These are phyloP conservation scores for Volvariella volvacea DNA, from an alignment of 1,284 basidiomycete genomes.

Conservation along the genomic window DNA sequence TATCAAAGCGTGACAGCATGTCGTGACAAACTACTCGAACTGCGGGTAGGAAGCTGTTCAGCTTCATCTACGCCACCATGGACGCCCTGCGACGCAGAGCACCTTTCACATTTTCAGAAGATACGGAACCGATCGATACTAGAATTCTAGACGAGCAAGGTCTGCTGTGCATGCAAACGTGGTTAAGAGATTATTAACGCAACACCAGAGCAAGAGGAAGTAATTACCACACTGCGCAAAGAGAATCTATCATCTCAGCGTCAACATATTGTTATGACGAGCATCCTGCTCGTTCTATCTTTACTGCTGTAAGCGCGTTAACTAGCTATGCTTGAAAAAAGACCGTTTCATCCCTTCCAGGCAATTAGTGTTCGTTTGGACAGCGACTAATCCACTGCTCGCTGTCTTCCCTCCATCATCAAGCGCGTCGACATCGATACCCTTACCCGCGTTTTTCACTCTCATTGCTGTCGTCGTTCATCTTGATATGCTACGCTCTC, in stretches of 20 bases:
- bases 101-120: conserved; percentile 32
- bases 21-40: too few species aligned
- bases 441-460: conserved; percentile 33
- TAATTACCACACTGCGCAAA: conserved; percentile 35
- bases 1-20: too few species aligned
- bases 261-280: conserved; percentile 28
- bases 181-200: not conserved
- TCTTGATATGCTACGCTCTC: conserved; percentile 35
- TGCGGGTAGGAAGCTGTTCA: too few species aligned
- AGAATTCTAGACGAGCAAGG: conserved; percentile 48
- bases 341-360: conserved; percentile 18
- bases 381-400: conserved; percentile 33
- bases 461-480: conserved; percentile 40
- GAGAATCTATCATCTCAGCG: conserved; percentile 32
- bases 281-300: conserved; percentile 35
- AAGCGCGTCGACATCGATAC: conserved; percentile 21
- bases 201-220: conserved; percentile 47
- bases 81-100: conserved; percentile 33
- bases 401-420: conserved; percentile 28
- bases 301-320: conserved; percentile 32
- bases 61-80: conserved; percentile 20
- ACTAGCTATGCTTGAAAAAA: not conserved
- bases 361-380: conserved; percentile 33
- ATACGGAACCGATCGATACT: conserved; percentile 18
- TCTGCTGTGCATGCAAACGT: too few species aligned